A percentile compares a stretch with the other conserved stretches of the same genome.
These are phyloP conservation scores for Suillus discolor DNA, from an alignment of 768 basidiomycete species.

Conservation along the genomic window DNA sequence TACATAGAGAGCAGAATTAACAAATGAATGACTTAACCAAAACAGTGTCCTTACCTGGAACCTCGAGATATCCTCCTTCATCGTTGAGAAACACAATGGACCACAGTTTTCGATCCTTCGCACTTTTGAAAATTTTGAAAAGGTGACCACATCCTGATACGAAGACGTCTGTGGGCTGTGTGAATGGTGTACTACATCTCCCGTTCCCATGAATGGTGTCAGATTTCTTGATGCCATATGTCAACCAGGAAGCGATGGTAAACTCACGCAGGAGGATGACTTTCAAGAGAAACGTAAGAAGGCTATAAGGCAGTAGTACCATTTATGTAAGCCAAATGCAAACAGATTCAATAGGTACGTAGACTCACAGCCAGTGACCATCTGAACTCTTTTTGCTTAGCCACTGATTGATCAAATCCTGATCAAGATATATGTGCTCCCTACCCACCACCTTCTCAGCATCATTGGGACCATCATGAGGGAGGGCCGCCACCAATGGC, in stretches of 20 bases:
- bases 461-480: background rate
- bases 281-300: background rate
- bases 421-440: background rate
- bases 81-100: background rate
- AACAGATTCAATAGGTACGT: background rate
- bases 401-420: background rate
- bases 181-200: background rate
- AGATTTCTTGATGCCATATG: background rate
- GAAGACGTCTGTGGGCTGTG: background rate
- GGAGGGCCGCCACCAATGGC: background rate
- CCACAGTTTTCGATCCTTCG: background rate
- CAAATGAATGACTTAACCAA: too few relatives aligned
- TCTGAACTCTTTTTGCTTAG: background rate
- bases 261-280: background rate
- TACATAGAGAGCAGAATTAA: background rate
- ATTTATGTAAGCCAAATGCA: background rate
- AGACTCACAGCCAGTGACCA: background rate
- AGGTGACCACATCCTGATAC: background rate
- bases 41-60: background rate
- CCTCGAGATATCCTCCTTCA: background rate
- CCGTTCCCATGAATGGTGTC: background rate
- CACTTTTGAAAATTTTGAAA: background rate
- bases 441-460: background rate
- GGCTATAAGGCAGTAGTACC: background rate
- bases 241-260: background rate